Conservation (phyloP, 2,329 filamentous ascomycete genomes). For the Neofusicoccum laricinum region DNA sequence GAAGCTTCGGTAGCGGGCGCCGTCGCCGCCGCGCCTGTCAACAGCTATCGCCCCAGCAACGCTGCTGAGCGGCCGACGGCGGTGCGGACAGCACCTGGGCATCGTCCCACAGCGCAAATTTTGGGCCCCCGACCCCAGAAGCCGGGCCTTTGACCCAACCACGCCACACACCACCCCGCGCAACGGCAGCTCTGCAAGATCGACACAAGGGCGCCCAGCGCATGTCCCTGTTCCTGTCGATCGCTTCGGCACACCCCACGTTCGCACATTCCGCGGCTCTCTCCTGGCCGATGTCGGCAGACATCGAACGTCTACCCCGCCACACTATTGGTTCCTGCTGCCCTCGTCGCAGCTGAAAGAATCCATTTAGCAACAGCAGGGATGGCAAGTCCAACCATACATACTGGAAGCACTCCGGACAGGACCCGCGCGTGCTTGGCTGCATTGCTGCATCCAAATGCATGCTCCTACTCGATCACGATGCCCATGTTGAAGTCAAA, state of each 20-base stretch:
- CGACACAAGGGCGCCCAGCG: neutral
- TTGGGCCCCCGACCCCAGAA: neutral
- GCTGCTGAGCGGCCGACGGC: neutral
- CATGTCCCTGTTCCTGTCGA: constrained; percentile 1
- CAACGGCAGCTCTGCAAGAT: neutral
- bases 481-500: too few species aligned
- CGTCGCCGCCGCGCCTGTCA: neutral
- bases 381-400: too few species aligned
- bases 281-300: neutral
- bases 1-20: neutral
- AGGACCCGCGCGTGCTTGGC: too few species aligned
- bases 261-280: neutral
- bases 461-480: too few species aligned
- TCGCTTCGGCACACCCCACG: neutral
- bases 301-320: neutral
- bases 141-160: neutral
- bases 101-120: neutral
- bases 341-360: too few species aligned
- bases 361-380: too few species aligned
- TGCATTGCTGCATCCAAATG: too few species aligned
- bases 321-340: too few species aligned
- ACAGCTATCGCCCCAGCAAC: too few species aligned
- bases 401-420: too few species aligned
- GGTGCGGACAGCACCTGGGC: neutral
- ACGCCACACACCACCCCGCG: neutral